Evolutionary conservation across 352 stramenopile genomes (phyloP), one percentile per base, ranked within the genome.

Genomic region (Globisporangium alternatum): DNA sequence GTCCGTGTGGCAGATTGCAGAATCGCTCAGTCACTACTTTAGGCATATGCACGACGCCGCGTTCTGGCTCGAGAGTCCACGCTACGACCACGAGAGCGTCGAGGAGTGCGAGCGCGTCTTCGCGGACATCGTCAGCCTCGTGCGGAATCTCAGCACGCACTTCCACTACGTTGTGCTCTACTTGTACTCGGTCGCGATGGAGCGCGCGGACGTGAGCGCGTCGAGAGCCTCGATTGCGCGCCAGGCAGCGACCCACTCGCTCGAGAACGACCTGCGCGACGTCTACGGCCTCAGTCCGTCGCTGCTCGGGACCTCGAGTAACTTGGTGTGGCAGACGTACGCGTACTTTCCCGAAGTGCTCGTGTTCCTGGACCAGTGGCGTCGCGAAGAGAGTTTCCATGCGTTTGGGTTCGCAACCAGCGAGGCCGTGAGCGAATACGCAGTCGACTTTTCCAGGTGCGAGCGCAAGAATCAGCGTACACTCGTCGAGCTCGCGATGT

Each of bases 271-370:
- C 13, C 10, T 58, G 19, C 62, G 54, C 21, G 33, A 56, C n/a
- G 48, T 41, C 47, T 64, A 64, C 51, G 39, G 35, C 2, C n/a
- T 68, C 21, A 52, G 35, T 28, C 51, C 51, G 6, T 56, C 31
- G 22, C 13, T 55, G 22, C n/a, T 56, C 21, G 8, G 21, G n/a
- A 43, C 44, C 4, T 22, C 33, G 2, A 48, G 60, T 17, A 43
- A n/a, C 21, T 67, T 91, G 7, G 28, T 87, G 33, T 66, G 73
- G 17, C 77, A 91, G 45, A 87, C 83, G 12, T 84, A 86, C 39
- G 76, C 87, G 33, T 89, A 89, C 30, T 89, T 88, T 39, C 83
- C 83, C 0, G 83, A 91, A 37, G 64, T 90, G 28, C 72, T 91
- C 7, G 69, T 88, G 37, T 89, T 70, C 25, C 68, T 91, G 19